Conservation (phyloP, 208 protist species). For the Leptomonas pyrrhocoris region DNA sequence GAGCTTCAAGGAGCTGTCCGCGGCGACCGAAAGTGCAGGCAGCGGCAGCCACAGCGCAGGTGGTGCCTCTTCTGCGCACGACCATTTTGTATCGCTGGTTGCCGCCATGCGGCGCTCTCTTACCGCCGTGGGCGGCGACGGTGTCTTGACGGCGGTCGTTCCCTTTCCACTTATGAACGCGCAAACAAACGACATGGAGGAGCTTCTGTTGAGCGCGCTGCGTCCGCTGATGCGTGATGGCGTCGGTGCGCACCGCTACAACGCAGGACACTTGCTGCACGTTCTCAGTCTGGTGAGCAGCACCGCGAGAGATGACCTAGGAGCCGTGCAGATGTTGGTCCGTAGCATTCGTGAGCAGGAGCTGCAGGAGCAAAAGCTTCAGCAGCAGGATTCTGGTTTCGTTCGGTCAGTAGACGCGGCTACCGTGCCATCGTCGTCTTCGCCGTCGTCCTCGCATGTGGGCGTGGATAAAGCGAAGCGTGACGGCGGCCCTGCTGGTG, state of each 20-base stretch:
- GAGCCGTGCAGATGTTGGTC: constrained; percentile 53
- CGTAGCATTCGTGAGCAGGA: constrained; percentile 38
- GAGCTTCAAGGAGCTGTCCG: not conserved
- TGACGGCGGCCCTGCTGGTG: not conserved
- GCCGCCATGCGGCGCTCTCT: constrained; percentile 61
- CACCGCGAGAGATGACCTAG: constrained; percentile 52
- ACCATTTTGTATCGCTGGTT: constrained; percentile 27
- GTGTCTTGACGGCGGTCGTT: constrained; percentile 33
- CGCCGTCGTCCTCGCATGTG: not conserved
- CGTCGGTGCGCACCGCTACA: constrained; percentile 43
- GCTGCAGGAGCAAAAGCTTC: not conserved
- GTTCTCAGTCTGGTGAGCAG: constrained; percentile 75
- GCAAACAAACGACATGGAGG: constrained; percentile 45
- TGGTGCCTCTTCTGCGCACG: not conserved
- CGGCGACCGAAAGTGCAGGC: not conserved
- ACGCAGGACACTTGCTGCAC: constrained; percentile 60
- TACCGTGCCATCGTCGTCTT: not conserved
- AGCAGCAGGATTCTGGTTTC: not conserved
- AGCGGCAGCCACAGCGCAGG: not conserved
- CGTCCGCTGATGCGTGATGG: constrained; percentile 23
- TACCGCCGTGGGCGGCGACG: constrained; percentile 32
- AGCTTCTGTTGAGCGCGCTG: constrained; percentile 47
- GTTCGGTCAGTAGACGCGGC: not conserved
- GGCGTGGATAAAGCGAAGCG: not conserved
- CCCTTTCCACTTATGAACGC: constrained; percentile 64